Percentiles rank a stretch among this genome's conserved stretches.
Conservation (phyloP, 306 rosid species). For the Prunus kanzakura region DNA sequence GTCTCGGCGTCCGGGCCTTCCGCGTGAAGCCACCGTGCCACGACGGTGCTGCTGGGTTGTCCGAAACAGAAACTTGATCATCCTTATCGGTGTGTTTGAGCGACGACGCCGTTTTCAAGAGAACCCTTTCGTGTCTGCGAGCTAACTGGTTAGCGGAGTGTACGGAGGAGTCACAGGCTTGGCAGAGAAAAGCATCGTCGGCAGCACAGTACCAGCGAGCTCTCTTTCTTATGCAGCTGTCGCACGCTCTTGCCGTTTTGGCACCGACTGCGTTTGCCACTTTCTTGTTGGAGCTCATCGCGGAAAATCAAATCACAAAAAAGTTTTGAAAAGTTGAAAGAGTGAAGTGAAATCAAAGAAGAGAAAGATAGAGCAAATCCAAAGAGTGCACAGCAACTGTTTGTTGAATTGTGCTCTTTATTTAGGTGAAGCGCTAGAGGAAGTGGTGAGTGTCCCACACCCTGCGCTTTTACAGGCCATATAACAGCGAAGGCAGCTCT, state of each 20-base stretch:
- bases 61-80: background rate
- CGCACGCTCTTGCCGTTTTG: conserved; percentile 89
- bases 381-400: background rate
- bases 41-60: conserved; percentile 29
- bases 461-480: conserved; percentile 55
- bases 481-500: conserved; percentile 14
- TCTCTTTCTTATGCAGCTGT: conserved; percentile 74
- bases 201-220: conserved; percentile 98
- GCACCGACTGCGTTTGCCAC: conserved; percentile 57
- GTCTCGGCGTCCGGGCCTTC: conserved; percentile 75
- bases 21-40: conserved; percentile 72
- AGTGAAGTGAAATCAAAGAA: background rate
- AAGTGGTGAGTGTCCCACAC: conserved; percentile 39
- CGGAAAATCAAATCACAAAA: background rate
- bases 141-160: conserved; percentile 88
- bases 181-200: conserved; percentile 92
- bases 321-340: background rate
- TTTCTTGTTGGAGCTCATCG: conserved; percentile 42
- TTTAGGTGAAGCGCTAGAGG: background rate
- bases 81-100: background rate
- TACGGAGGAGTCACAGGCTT: conserved; percentile 71
- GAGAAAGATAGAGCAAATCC: background rate
- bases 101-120: conserved; percentile 52
- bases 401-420: background rate
- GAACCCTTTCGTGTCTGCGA: conserved; percentile 64